These are phyloP conservation scores for Penicillium psychrofluorescens DNA, from an alignment of 495 filamentous ascomycete genomes.

Conservation along the genomic window DNA sequence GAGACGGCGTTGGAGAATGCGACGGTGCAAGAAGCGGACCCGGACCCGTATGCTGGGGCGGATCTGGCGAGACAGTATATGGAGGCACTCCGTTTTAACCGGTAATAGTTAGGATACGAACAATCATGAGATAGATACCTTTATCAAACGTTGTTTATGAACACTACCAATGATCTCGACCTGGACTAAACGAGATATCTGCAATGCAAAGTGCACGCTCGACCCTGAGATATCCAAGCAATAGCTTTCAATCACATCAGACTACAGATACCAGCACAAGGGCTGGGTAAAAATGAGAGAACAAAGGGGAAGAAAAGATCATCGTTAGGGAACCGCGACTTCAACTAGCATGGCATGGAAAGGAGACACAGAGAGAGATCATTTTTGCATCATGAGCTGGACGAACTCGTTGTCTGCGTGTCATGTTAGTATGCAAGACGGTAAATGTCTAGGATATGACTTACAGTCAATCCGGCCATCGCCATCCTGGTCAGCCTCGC, in stretches of 20 bases:
- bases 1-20: constrained; percentile 1
- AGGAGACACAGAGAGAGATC: constrained; percentile 29
- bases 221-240: constrained; percentile 24
- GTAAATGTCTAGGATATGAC: constrained; percentile 4
- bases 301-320: constrained; percentile 6
- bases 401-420: constrained; percentile 97
- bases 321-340: constrained; percentile 17
- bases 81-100: constrained; percentile 42
- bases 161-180: constrained; percentile 1
- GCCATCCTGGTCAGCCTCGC: constrained; percentile 97
- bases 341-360: constrained; percentile 28
- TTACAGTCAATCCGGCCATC: constrained; percentile 95
- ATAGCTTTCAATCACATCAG: constrained; percentile 15
- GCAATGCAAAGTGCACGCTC: constrained; percentile 22
- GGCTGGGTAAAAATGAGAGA: constrained; percentile 12
- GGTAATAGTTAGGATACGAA: constrained; percentile 8
- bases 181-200: constrained; percentile 3
- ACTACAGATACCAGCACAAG: constrained; percentile 26
- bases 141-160: neutral
- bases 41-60: constrained; percentile 31
- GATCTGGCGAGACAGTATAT: constrained; percentile 43
- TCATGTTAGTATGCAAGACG: constrained; percentile 1
- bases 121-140: no score
- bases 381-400: constrained; percentile 99
- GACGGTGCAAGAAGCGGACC: constrained; percentile 19